A percentile compares a stretch with the other conserved stretches of the same genome.
Conservation (phyloP, 2,329 filamentous ascomycete genomes). For the Mycogone perniciosa region DNA sequence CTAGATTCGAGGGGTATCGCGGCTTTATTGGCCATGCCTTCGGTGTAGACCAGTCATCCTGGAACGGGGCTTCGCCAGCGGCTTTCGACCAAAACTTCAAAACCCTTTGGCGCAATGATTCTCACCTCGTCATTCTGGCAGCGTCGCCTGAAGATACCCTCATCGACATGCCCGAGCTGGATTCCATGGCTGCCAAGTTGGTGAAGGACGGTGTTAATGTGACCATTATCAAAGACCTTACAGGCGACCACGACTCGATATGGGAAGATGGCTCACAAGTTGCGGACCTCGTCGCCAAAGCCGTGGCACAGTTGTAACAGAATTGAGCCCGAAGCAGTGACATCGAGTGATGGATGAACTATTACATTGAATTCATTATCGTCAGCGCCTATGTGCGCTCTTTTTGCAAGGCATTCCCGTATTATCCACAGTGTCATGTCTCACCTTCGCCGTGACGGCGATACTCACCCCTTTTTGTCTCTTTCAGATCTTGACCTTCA, state of each 20-base stretch:
- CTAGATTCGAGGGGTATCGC: conserved; percentile 45
- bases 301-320: conserved; percentile 3
- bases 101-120: conserved; percentile 28
- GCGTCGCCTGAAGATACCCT: conserved; percentile 43
- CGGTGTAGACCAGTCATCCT: conserved; percentile 42
- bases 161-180: conserved; percentile 52
- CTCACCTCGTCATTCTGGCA: conserved; percentile 34
- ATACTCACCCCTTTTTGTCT: neutral
- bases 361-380: neutral
- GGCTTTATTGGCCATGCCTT: conserved; percentile 57
- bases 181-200: conserved; percentile 47
- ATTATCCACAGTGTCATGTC: no score
- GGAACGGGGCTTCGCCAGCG: conserved; percentile 52
- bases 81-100: conserved; percentile 36
- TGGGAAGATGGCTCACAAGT: conserved; percentile 56
- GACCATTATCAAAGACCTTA: conserved; percentile 35
- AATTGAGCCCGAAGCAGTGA: neutral
- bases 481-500: conserved; percentile 30
- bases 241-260: conserved; percentile 56
- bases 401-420: no score
- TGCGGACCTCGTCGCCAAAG: conserved; percentile 37
- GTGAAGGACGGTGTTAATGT: conserved; percentile 29
- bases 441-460: neutral
- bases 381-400: no score
- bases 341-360: neutral